phyloP scores from a whole-genome alignment of 768 basidiomycete genomes.

The Amanita molliuscula region DNA sequence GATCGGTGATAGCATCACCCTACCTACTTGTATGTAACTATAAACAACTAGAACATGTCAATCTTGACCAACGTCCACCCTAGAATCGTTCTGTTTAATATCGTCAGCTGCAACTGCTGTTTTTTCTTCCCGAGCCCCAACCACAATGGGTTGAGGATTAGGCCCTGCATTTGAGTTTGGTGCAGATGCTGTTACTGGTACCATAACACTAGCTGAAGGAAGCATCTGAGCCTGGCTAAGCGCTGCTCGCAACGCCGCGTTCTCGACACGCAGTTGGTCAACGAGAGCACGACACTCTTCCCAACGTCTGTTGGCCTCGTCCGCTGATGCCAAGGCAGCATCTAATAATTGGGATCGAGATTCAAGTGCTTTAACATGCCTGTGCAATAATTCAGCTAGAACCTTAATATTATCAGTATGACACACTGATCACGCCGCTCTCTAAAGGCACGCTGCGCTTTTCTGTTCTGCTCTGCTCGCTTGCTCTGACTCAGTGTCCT shows the following conservation, averaged over 20 bases:
- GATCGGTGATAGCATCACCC: background rate
- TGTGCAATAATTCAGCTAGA: constrained; percentile 17
- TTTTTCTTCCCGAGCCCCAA: background rate
- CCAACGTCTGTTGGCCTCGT: constrained; percentile 84
- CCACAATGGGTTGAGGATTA: background rate
- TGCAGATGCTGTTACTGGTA: background rate
- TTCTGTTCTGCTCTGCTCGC: constrained; percentile 90
- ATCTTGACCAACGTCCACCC: background rate
- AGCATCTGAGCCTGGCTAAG: constrained; percentile 40
- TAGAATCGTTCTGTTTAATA: background rate
- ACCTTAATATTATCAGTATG: constrained; percentile 8
- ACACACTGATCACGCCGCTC: constrained; percentile 84
- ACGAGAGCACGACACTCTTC: constrained; percentile 84
- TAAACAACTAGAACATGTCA: background rate
- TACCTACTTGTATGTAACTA: background rate
- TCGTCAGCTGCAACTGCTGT: background rate
- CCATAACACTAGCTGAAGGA: constrained; percentile 13
- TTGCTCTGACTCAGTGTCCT: constrained; percentile 71
- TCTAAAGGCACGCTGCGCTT: constrained; percentile 86
- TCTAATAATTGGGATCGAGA: constrained; percentile 79
- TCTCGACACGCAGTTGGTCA: constrained; percentile 82
- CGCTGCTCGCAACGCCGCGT: constrained; percentile 64
- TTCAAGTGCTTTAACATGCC: constrained; percentile 82
- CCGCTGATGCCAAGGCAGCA: constrained; percentile 75
- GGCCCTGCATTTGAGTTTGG: background rate